Evolutionary conservation across 768 basidiomycete species (phyloP).

Genomic region (Boletus edulis): DNA sequence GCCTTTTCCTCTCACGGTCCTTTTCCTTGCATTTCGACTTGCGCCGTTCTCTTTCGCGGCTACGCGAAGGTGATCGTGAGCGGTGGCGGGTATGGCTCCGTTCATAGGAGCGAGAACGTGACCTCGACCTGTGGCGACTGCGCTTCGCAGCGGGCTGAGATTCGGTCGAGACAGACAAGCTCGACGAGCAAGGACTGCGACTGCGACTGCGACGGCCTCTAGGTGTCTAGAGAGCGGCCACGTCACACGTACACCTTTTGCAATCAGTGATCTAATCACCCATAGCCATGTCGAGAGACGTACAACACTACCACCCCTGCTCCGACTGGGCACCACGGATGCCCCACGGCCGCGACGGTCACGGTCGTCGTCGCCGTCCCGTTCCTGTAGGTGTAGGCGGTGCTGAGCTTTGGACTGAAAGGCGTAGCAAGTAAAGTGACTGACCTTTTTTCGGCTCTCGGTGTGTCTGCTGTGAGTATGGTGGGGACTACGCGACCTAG

Average conservation of each 20-base stretch:
- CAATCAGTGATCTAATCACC: constrained; percentile 17
- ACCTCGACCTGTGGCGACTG: constrained; percentile 17
- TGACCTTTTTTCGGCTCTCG: constrained; percentile 8
- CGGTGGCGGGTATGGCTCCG: constrained; percentile 9
- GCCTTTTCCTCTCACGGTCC: constrained; percentile 37
- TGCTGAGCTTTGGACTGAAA: background rate
- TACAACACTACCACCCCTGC: constrained; percentile 30
- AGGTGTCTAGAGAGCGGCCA: constrained; percentile 19
- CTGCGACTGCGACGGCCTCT: constrained; percentile 11
- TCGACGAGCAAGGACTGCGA: constrained; percentile 20
- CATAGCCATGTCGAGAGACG: constrained; percentile 6
- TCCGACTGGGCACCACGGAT: constrained; percentile 1
- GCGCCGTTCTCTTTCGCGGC: constrained; percentile 23
- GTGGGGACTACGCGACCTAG: constrained; percentile 23
- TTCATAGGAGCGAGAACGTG: constrained; percentile 21
- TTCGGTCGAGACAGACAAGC: constrained; percentile 14
- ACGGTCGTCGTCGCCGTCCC: constrained; percentile 3
- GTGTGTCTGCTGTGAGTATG: constrained; percentile 3
- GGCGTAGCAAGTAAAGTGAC: background rate
- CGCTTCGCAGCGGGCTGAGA: constrained; percentile 15
- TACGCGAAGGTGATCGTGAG: constrained; percentile 30
- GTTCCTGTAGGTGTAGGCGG: background rate
- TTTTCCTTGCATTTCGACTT: constrained; percentile 26
- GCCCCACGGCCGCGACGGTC: constrained; percentile 1
- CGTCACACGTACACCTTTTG: constrained; percentile 22